phyloP scores from a whole-genome alignment of 2,329 filamentous ascomycete species.

The Alternaria sp. region DNA sequence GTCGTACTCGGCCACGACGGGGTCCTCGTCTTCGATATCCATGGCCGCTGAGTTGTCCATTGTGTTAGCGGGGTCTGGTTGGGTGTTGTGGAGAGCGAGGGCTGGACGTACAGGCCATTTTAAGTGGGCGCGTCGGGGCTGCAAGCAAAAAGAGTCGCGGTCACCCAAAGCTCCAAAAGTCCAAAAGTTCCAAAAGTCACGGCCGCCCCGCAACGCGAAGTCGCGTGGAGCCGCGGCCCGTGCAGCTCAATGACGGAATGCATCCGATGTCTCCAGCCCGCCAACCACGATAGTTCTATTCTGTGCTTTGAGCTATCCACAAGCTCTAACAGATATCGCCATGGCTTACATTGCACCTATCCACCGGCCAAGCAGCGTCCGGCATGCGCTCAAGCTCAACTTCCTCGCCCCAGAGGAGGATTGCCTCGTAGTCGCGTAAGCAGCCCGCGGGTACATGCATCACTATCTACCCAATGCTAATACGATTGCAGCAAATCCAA shows the following conservation, averaged over 20 bases:
- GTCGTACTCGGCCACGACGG: slow-evolving; percentile 68
- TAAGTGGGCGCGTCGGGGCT: slow-evolving; percentile 5
- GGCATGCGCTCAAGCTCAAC: slow-evolving; percentile 82
- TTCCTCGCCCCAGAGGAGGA: slow-evolving; percentile 77
- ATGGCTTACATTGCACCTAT: slow-evolving; percentile 98
- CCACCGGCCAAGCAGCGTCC: slow-evolving; percentile 87
- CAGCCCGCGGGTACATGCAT: slow-evolving; percentile 1
- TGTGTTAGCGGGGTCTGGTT: slow-evolving; percentile 6
- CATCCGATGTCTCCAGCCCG: slow-evolving; percentile 26
- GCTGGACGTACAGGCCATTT: slow-evolving; percentile 37
- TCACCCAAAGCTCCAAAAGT: slow-evolving; percentile 18
- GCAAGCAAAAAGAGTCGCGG: slow-evolving; percentile 10
- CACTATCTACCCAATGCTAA: slow-evolving; percentile 13
- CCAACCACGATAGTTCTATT: background rate
- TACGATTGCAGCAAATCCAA: slow-evolving; percentile 70
- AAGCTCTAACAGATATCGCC: slow-evolving; percentile 4
- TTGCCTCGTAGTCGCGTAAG: slow-evolving; percentile 87
- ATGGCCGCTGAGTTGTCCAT: slow-evolving; percentile 19
- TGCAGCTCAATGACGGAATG: slow-evolving; percentile 36
- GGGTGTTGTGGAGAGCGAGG: background rate
- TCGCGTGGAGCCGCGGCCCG: slow-evolving; percentile 26
- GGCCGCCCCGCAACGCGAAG: slow-evolving; percentile 29
- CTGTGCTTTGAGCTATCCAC: background rate
- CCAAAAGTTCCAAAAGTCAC: slow-evolving; percentile 27
- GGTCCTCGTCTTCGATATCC: slow-evolving; percentile 53